phyloP scores from a whole-genome alignment of 345 rosid species.

The Raphanus raphanistrum region DNA sequence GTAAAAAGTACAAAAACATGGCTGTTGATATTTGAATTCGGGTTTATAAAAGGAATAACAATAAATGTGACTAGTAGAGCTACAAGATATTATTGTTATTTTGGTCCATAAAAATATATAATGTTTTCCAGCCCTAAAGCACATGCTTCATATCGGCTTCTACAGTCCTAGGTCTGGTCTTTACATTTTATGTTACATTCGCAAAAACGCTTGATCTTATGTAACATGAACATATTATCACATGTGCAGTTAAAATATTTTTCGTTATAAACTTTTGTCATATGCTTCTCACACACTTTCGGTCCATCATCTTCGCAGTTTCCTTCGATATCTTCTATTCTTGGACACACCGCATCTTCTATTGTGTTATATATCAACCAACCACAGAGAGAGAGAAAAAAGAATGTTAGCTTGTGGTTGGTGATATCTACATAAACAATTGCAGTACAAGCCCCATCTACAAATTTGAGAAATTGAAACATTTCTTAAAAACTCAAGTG shows the following conservation, averaged over 20 bases:
- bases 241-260: constrained; percentile 13
- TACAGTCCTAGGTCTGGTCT: too few species aligned
- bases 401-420: not conserved
- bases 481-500: too few species aligned
- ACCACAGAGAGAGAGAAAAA: not conserved
- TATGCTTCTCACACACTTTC: not conserved
- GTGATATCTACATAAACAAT: not conserved
- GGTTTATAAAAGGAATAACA: too few species aligned
- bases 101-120: too few species aligned
- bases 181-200: not conserved
- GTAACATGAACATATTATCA: constrained; percentile 19
- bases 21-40: too few species aligned
- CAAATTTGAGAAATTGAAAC: too few species aligned
- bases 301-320: not conserved
- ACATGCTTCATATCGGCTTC: too few species aligned
- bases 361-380: not conserved
- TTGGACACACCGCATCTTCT: constrained; percentile 11
- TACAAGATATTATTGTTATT: too few species aligned
- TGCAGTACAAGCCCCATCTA: not conserved
- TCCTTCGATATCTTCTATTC: constrained; percentile 20
- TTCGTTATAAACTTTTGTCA: not conserved
- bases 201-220: constrained; percentile 16
- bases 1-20: too few species aligned
- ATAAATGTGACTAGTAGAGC: too few species aligned
- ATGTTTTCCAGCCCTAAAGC: too few species aligned